Conservation (phyloP, 2,329 filamentous ascomycete genomes). For the Xylariomycetidae sp. region DNA sequence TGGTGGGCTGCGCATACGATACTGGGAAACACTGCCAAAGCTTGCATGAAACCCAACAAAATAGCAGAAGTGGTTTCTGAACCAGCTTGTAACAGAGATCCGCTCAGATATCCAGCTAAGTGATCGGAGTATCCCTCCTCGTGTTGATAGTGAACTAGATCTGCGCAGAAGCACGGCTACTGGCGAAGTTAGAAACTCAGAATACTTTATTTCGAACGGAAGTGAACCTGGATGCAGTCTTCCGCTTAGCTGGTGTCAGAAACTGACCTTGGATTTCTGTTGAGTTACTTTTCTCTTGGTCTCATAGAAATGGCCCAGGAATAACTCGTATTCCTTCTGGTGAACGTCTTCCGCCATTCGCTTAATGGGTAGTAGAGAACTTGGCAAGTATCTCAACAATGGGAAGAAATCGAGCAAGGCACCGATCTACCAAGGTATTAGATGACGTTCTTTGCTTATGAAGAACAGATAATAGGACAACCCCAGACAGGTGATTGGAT, state of each 20-base stretch:
- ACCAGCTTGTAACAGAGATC: slow-evolving; percentile 25
- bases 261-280: slow-evolving; percentile 19
- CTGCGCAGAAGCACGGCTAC: slow-evolving; percentile 25
- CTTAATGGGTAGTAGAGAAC: slow-evolving; percentile 33
- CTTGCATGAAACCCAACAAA: slow-evolving; percentile 34
- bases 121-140: slow-evolving; percentile 28
- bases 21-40: slow-evolving; percentile 33
- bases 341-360: slow-evolving; percentile 38
- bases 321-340: slow-evolving; percentile 35
- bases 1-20: slow-evolving; percentile 20
- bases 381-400: slow-evolving; percentile 38
- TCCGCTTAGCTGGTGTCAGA: not conserved
- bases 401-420: slow-evolving; percentile 43
- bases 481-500: no score
- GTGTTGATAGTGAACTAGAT: slow-evolving; percentile 26
- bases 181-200: slow-evolving; percentile 1
- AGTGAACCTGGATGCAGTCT: no score
- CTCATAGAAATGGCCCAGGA: slow-evolving; percentile 35
- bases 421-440: no score
- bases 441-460: no score
- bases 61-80: slow-evolving; percentile 34
- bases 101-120: slow-evolving; percentile 27
- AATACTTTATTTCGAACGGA: not conserved
- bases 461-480: no score
- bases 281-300: slow-evolving; percentile 30